A percentile compares a stretch with the other conserved stretches of the same genome.
Conservation (phyloP, 2,329 filamentous ascomycete genomes). For the Clonostachys rhizophaga region DNA sequence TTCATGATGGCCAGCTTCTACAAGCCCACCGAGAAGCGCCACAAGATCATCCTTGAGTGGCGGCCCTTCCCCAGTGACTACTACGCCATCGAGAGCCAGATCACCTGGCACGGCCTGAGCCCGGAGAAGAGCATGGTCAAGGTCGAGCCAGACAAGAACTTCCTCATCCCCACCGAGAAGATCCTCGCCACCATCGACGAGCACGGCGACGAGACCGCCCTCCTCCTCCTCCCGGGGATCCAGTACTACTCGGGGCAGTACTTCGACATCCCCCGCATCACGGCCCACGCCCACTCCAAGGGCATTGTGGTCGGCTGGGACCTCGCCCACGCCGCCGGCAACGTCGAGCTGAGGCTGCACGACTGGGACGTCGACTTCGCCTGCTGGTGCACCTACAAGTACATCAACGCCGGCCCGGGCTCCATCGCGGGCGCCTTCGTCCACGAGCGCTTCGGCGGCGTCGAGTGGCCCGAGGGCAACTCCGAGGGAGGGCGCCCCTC, state of each 20-base stretch:
- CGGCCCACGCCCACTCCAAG: conserved; percentile 65
- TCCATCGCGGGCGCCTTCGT: conserved; percentile 78
- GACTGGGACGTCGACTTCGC: conserved; percentile 92
- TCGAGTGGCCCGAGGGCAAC: conserved; percentile 31
- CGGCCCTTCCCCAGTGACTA: conserved; percentile 86
- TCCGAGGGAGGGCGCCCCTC: conserved; percentile 10
- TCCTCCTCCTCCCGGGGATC: conserved; percentile 79
- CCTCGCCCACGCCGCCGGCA: conserved; percentile 80
- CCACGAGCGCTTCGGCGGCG: conserved; percentile 66
- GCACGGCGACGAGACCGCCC: conserved; percentile 66
- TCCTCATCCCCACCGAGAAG: conserved; percentile 64
- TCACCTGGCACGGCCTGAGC: conserved; percentile 64
- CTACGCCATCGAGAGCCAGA: conserved; percentile 81
- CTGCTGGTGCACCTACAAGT: conserved; percentile 93
- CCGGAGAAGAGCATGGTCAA: conserved; percentile 67
- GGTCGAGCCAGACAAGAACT: conserved; percentile 54
- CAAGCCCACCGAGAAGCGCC: conserved; percentile 54
- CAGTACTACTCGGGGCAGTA: conserved; percentile 92
- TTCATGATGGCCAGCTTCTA: conserved; percentile 84
- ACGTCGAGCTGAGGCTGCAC: conserved; percentile 73
- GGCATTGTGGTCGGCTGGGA: conserved; percentile 82
- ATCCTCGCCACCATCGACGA: conserved; percentile 71
- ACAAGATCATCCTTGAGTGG: conserved; percentile 85
- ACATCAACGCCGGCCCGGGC: conserved; percentile 82
- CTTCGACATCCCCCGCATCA: conserved; percentile 79